Base-by-base conservation (phyloP, 257 asterid genomes). In the Fraxinus americana region DNA sequence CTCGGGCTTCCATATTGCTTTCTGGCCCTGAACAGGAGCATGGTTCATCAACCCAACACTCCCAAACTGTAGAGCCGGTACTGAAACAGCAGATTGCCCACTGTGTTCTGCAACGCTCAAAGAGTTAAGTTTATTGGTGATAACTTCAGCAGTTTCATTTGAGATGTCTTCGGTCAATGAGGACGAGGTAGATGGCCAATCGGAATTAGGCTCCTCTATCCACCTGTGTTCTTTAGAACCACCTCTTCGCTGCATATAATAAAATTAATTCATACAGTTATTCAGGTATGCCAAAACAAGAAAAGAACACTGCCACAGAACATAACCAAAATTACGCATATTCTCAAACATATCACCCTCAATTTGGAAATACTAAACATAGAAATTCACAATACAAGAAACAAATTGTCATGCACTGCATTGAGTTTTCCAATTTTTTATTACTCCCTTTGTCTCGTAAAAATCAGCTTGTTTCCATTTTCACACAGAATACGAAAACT, bases 1-100 rank as follows among this genome's bases (percentile, higher is more conserved):
- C 83, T 82, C 91, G 75, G 93, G 92, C 77, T 85, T 89, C 97
- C 93, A 89, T 34, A 87, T 61, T 59, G 78, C 82, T 74, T 84
- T 79, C 77, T 90, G 88, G 82, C 82, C 89, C 21, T 80, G 83
- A 63, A 65, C 83, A 67, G 88, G 89, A 32, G 57, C 83, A 77
- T 76, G 82, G 77, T 83, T 80, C 72, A 72, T 61, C 35, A 73
- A 38, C 71, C 86, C 90, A 65, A 76, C 72, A 80, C 87, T 80
- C 66, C 85, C 94, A 77, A 82, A 81, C 86, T 88, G 89, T 57
- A 81, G 61, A 35, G 79, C 71, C 68, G 86, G 70, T 21, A 73
- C 85, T 38, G 91, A 39, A 78, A 5, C 82, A 84, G 80, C 78
- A 67, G 86, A 75, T 27, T 79, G 89, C 57, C 78, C 88, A 78